Percentiles rank a stretch among this genome's conserved stretches.
phyloP scores from a whole-genome alignment of 2,329 filamentous ascomycete species.

The Xylariaceae sp. region DNA sequence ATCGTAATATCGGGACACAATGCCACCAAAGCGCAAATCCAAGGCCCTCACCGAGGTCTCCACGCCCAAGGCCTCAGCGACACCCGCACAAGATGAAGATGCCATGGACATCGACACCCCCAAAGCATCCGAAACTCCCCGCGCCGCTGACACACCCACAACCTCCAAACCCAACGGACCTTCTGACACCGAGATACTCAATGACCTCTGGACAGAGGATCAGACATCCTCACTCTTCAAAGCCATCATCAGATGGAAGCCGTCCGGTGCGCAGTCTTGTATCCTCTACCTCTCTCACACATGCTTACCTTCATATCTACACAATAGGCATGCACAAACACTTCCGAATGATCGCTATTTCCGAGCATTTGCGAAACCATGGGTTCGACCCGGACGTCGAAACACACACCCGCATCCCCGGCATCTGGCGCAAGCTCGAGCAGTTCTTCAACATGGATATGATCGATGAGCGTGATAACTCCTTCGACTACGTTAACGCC shows the following conservation, averaged over 20 bases:
- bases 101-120: conserved; percentile 58
- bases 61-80: conserved; percentile 47
- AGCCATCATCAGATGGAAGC: conserved; percentile 89
- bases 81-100: conserved; percentile 53
- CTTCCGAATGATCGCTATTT: conserved; percentile 85
- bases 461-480: conserved; percentile 79
- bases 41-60: conserved; percentile 53
- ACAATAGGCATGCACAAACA: conserved; percentile 80
- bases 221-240: conserved; percentile 92
- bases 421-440: conserved; percentile 85
- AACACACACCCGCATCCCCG: conserved; percentile 80
- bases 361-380: conserved; percentile 73
- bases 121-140: conserved; percentile 48
- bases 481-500: conserved; percentile 38
- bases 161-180: conserved; percentile 34
- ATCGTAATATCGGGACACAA: too few relatives aligned
- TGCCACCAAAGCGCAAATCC: conserved; percentile 69
- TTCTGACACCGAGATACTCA: conserved; percentile 38
- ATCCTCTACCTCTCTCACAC: neutral
- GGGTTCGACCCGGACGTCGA: conserved; percentile 68
- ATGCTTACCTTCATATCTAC: conserved; percentile 5
- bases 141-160: conserved; percentile 37
- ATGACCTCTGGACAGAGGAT: conserved; percentile 89
- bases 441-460: conserved; percentile 80
- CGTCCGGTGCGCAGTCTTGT: conserved; percentile 62